phyloP scores from a whole-genome alignment of 2,329 filamentous ascomycete species.

The Xylariomycetidae sp. region DNA sequence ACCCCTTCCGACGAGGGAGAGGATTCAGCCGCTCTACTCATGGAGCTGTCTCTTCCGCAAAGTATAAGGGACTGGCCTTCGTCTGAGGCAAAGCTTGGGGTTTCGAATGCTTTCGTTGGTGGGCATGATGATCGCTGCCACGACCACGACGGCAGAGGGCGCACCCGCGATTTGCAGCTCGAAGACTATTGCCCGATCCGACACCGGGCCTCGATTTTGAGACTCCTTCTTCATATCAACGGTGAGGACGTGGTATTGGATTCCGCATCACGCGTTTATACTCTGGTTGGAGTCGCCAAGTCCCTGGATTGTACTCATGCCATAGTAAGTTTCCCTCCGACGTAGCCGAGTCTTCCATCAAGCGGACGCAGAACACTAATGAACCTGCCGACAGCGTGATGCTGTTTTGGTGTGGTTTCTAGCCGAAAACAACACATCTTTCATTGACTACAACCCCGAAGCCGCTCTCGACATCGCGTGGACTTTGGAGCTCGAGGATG shows the following conservation, averaged over 20 bases:
- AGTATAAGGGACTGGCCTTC: constrained; percentile 51
- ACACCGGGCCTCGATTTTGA: constrained; percentile 57
- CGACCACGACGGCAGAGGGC: constrained; percentile 3
- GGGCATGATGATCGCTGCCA: constrained; percentile 41
- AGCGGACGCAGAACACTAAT: no score
- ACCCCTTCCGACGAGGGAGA: constrained; percentile 58
- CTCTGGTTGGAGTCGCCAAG: constrained; percentile 56
- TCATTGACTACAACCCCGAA: constrained; percentile 60
- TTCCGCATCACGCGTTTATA: constrained; percentile 62
- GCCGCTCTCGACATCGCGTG: constrained; percentile 52
- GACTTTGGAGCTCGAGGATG: constrained; percentile 33
- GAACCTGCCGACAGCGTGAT: neutral
- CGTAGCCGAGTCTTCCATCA: no score
- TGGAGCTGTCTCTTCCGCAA: constrained; percentile 50
- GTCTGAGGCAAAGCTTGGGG: constrained; percentile 28
- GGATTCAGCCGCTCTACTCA: constrained; percentile 53
- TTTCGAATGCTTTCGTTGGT: constrained; percentile 34
- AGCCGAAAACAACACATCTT: constrained; percentile 27
- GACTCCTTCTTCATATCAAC: constrained; percentile 53
- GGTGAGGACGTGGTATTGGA: constrained; percentile 50
- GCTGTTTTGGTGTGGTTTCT: neutral
- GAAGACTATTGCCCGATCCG: constrained; percentile 59
- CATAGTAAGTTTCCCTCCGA: constrained; percentile 37
- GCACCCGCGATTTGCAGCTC: constrained; percentile 25
- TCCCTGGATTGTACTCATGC: constrained; percentile 46